Conservation (phyloP, 495 filamentous ascomycete species). For the Friedmanniomyces simplex region DNA sequence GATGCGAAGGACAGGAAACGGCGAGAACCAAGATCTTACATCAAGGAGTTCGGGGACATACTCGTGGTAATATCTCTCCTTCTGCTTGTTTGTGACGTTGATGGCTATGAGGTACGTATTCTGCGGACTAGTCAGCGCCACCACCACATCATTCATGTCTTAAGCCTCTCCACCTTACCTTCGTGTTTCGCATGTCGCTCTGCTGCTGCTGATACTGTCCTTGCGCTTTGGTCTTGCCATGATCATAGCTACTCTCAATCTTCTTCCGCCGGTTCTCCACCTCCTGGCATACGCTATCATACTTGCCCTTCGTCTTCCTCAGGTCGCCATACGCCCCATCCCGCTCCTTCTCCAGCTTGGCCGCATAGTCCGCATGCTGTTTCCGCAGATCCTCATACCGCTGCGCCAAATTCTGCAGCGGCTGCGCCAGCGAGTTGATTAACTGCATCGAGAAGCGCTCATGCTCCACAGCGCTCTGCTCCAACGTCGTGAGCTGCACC, state of each 20-base stretch:
- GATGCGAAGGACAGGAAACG: background rate
- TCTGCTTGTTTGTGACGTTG: conserved; percentile 91
- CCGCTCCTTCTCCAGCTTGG: conserved; percentile 78
- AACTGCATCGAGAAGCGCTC: conserved; percentile 72
- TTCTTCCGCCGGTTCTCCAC: conserved; percentile 93
- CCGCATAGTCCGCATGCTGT: conserved; percentile 77
- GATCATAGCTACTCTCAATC: conserved; percentile 78
- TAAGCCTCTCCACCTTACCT: conserved; percentile 37
- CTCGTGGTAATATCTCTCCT: conserved; percentile 93
- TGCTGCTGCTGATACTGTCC: conserved; percentile 81
- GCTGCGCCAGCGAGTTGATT: conserved; percentile 68
- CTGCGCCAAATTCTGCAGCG: conserved; percentile 56
- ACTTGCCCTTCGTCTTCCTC: conserved; percentile 83
- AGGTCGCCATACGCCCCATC: conserved; percentile 74
- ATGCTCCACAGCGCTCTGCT: conserved; percentile 79
- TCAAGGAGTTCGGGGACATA: conserved; percentile 91
- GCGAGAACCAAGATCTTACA: conserved; percentile 42
- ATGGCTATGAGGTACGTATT: conserved; percentile 93
- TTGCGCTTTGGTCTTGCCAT: conserved; percentile 73
- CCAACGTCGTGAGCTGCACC: conserved; percentile 79
- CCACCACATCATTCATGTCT: background rate
- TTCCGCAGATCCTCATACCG: conserved; percentile 91
- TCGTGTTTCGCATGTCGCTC: conserved; percentile 89
- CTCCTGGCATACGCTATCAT: conserved; percentile 86
- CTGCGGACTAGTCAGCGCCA: conserved; percentile 30